Evolutionary conservation across 2,329 filamentous ascomycete species (phyloP).

Genomic region (Ophiostoma angusticollis): DNA sequence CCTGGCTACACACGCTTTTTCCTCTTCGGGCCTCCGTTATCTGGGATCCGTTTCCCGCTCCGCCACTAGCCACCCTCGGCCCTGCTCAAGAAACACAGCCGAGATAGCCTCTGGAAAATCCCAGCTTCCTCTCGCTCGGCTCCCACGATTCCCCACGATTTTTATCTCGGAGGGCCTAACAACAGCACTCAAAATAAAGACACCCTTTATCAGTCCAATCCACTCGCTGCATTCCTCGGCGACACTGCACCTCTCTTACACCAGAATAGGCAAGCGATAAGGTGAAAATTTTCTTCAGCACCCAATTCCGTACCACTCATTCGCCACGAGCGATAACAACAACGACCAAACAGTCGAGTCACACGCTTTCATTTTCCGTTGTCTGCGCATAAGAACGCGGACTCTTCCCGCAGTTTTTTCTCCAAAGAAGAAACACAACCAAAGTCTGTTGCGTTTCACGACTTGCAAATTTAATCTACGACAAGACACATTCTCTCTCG

Average conservation of each 20-base stretch:
- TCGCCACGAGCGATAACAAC: slow-evolving; percentile 11
- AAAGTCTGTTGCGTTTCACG: too few relatives aligned
- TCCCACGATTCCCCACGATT: slow-evolving; percentile 7
- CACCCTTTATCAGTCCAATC: slow-evolving; percentile 6
- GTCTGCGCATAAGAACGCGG: too few relatives aligned
- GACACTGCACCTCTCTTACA: slow-evolving; percentile 1
- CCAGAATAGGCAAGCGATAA: slow-evolving; percentile 10
- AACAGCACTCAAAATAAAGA: slow-evolving; percentile 2
- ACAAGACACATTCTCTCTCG: too few relatives aligned
- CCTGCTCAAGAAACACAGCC: slow-evolving; percentile 1
- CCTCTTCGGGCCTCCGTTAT: too few relatives aligned
- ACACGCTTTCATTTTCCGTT: not conserved
- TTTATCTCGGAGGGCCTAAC: slow-evolving; percentile 1
- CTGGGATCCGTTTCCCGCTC: too few relatives aligned
- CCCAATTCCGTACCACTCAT: slow-evolving; percentile 6
- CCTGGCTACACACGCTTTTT: too few relatives aligned
- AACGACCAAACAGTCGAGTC: not conserved
- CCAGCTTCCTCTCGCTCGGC: not conserved
- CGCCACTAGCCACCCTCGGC: slow-evolving; percentile 1
- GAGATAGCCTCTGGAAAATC: slow-evolving; percentile 1
- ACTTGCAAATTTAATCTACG: too few relatives aligned
- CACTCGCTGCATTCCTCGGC: not conserved
- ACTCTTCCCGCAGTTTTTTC: too few relatives aligned
- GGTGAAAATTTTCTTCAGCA: slow-evolving; percentile 5
- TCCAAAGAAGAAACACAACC: too few relatives aligned